These are phyloP conservation scores for Schwanniomyces polymorphus DNA, from an alignment of 805 yeast genomes.

Conservation along the genomic window DNA sequence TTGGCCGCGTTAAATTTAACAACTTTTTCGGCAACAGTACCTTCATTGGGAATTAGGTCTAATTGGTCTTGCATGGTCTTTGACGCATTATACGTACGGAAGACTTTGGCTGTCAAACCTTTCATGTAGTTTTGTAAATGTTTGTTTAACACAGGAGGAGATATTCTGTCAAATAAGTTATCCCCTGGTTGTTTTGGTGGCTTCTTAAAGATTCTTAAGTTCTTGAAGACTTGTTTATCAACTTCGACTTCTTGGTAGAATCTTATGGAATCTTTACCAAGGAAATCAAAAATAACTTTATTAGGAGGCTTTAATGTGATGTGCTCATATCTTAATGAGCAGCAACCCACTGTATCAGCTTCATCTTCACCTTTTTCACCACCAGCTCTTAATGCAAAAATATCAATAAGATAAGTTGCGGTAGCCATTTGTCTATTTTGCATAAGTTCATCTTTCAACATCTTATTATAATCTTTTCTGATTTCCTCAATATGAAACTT, in stretches of 20 bases:
- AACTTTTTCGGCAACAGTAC: conserved; percentile 84
- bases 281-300: conserved; percentile 83
- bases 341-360: conserved; percentile 98
- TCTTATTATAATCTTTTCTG: conserved; percentile 69
- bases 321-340: conserved; percentile 90
- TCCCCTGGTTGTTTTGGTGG: conserved; percentile 90
- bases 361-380: conserved; percentile 97
- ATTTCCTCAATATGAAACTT: conserved; percentile 70
- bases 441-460: conserved; percentile 76
- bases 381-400: conserved; percentile 94
- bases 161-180: conserved; percentile 86
- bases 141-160: conserved; percentile 78
- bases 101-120: conserved; percentile 93
- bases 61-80: conserved; percentile 95
- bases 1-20: conserved; percentile 92
- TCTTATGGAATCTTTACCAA: conserved; percentile 94
- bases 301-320: conserved; percentile 82
- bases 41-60: conserved; percentile 80
- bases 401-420: conserved; percentile 89
- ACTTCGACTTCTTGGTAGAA: conserved; percentile 92
- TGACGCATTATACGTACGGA: conserved; percentile 96
- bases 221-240: conserved; percentile 87
- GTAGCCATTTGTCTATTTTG: conserved; percentile 88
- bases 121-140: conserved; percentile 88
- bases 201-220: conserved; percentile 82